A percentile compares a stretch with the other conserved stretches of the same genome.
Evolutionary conservation across 2,329 filamentous ascomycete genomes (phyloP).

Genomic region (Penicillium sp.): DNA sequence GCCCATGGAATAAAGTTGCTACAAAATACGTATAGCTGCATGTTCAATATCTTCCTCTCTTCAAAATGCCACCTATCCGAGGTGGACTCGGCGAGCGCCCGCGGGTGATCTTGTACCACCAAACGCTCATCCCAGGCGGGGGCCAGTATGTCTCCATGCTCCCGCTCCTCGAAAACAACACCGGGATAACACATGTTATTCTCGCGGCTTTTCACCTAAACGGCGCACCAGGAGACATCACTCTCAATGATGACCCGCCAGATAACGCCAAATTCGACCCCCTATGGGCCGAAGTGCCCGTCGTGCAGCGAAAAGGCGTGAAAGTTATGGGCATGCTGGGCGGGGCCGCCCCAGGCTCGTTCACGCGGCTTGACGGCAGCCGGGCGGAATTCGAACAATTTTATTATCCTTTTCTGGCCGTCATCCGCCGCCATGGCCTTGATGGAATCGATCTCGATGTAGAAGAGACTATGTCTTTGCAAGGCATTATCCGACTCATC

Average conservation of each 20-base stretch:
- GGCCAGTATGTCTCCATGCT: constrained; percentile 60
- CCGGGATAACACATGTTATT: constrained; percentile 75
- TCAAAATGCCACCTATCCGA: constrained; percentile 41
- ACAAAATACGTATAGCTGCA: not conserved
- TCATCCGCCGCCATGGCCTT: constrained; percentile 61
- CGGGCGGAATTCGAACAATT: constrained; percentile 66
- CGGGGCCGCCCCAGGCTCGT: constrained; percentile 76
- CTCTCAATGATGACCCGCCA: constrained; percentile 76
- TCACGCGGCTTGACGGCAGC: constrained; percentile 58
- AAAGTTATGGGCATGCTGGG: constrained; percentile 85
- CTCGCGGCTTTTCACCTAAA: constrained; percentile 85
- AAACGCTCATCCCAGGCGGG: constrained; percentile 59
- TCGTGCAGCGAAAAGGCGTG: constrained; percentile 70
- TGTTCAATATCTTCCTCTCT: not conserved
- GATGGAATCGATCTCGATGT: constrained; percentile 77
- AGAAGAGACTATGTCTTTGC: constrained; percentile 71
- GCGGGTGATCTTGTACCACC: constrained; percentile 56
- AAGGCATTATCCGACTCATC: constrained; percentile 64
- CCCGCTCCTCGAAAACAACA: constrained; percentile 58
- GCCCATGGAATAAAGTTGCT: not conserved
- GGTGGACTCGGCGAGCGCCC: constrained; percentile 25
- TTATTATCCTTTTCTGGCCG: constrained; percentile 65
- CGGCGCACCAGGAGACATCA: constrained; percentile 62
- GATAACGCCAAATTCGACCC: constrained; percentile 64
- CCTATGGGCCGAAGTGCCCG: constrained; percentile 74